A percentile compares a stretch with the other conserved stretches of the same genome.
These are phyloP conservation scores for Pichia sp. DNA, from an alignment of 1,139 yeast species.

Conservation along the genomic window DNA sequence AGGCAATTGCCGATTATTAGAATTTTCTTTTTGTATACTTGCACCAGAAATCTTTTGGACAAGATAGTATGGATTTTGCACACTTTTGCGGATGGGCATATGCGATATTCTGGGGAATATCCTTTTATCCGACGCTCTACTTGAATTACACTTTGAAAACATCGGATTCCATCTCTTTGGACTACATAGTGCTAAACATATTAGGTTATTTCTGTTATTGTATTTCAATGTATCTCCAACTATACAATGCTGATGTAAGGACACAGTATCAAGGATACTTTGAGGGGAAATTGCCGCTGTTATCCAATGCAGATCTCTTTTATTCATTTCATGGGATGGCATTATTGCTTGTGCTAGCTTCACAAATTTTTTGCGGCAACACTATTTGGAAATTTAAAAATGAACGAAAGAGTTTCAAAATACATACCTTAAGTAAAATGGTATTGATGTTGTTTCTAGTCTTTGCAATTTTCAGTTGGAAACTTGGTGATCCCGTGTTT, in stretches of 20 bases:
- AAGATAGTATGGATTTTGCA: constrained; percentile 16
- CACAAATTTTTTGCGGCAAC: constrained; percentile 37
- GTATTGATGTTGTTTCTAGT: constrained; percentile 12
- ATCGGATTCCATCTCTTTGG: constrained; percentile 43
- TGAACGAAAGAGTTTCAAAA: constrained; percentile 28
- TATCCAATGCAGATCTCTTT: constrained; percentile 39
- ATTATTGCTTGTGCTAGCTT: constrained; percentile 35
- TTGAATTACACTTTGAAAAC: constrained; percentile 37
- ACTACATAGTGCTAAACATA: constrained; percentile 39
- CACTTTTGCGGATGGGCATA: constrained; percentile 31
- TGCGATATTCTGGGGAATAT: constrained; percentile 36
- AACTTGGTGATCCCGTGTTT: constrained; percentile 16
- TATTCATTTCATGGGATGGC: constrained; percentile 43
- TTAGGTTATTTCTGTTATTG: constrained; percentile 42
- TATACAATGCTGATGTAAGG: constrained; percentile 36
- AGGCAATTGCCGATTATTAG: too few relatives aligned
- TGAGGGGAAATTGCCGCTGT: constrained; percentile 35
- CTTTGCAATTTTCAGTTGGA: constrained; percentile 19
- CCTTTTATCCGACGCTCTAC: constrained; percentile 44
- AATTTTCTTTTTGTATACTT: too few relatives aligned
- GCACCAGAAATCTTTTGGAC: too few relatives aligned
- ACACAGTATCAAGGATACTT: constrained; percentile 35
- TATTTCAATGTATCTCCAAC: constrained; percentile 37
- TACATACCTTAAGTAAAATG: constrained; percentile 26
- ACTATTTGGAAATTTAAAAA: constrained; percentile 32